Base-by-base conservation (phyloP, 2,329 filamentous ascomycete species). In the Coleophoma crateriformis region DNA sequence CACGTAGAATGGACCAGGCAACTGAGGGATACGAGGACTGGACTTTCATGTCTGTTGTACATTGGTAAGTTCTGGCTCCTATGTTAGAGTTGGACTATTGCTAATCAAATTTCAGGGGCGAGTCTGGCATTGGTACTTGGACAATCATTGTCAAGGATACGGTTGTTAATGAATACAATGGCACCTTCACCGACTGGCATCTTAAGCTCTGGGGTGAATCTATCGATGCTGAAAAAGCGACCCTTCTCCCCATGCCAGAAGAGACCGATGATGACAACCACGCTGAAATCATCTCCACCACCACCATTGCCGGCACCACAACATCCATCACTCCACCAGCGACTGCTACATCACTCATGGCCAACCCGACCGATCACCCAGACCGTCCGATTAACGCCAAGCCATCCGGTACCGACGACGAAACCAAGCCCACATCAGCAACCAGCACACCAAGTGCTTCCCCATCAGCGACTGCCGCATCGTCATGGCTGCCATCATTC, bases 21-120 rank as follows among this genome's bases (percentile, higher is more conserved):
- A 65, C 71, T 0, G 68, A 71, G 19, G 94, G 94, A 8, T 99
- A 97, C 66, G 73, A 84, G 35, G 90, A 97, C 70, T 99, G 94
- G 94, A 97, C 92, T 0, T 99, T 99, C 62, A 99, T 99, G 94
- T 95, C 86, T 54, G 94, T 99, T 35, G 91, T 85, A 55, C 94
- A 99, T 67, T 99, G 91, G 88, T 90, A 77, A 69, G 84, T 69
- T 17, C 32, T 39, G 14, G 6, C 43, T 20, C 47, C 19, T 19
- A 19, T 45, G 14, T 46, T 46, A 7, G 37, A 41, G 46, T 50
- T 19, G n/a, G 33, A 12, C 19, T 41, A 7, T 19, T 22, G 64
- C 67, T 74, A 64, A 74, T 58, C 47, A 48, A 41, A 33, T 11
- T 27, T 1, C 48, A 90, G 87, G 90, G 94, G 94, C 45, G 94